Evolutionary conservation across 2,329 filamentous ascomycete species (phyloP), one percentile per base, ranked within the genome.

Genomic region (Mycogone perniciosa): DNA sequence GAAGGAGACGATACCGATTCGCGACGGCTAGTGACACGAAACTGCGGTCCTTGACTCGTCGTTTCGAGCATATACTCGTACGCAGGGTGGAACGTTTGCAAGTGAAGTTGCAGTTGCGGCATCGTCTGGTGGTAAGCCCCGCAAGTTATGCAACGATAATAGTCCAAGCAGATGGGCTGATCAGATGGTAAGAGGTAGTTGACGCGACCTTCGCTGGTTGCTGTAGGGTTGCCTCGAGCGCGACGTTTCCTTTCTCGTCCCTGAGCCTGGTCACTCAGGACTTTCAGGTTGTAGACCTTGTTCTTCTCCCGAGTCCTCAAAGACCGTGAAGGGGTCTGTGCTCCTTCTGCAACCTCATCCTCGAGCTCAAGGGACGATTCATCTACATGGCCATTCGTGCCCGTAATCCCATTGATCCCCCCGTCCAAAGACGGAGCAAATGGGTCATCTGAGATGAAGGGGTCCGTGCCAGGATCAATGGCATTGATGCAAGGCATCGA

Each of bases 221-320:
- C 59, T 53, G 51, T 44, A 45, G 63, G 55, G 50, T 60, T 50
- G 54, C 54, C 56, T 52, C 62, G 57, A 51, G 59, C 53, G 50
- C 59, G 59, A 59, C 70, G 70, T 55, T 74, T 76, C 54, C 70
- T 71, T 40, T 76, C 74, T 56, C 71, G 77, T 4, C 79, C 78
- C 46, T 79, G 72, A 5, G 78, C 77, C 57, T 78, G 76, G 57
- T 80, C 77, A 62, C 76, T 82, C 11, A 84, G 65, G 9, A 76
- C 68, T 60, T 81, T 83, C 35, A 84, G 63, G 56, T 84, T 84
- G 60, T 84, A 84, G 26, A 73, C 71, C 53, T 76, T 76, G 50
- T 72, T 74, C 39, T 68, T 68, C 13, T 65, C 71, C 47, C 79
- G 72, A 11, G 68, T 65, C 40, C 79, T 72, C 13, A 80, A 63